phyloP scores from a whole-genome alignment of 345 rosid genomes.

The Aquilaria yunnanensis region DNA sequence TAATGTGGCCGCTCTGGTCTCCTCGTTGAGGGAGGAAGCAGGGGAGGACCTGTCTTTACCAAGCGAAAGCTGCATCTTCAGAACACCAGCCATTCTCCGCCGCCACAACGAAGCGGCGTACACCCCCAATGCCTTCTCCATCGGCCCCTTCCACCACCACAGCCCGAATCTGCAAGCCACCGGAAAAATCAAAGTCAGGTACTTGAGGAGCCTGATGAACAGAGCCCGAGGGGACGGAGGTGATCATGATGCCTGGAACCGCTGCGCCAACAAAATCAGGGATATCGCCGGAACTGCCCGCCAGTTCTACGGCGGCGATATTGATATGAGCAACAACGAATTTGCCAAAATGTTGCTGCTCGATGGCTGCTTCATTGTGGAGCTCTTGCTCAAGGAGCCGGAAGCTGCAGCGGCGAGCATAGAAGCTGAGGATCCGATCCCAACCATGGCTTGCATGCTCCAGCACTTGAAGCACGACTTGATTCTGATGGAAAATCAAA shows the following conservation, averaged over 20 bases:
- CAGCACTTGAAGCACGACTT: constrained; percentile 3
- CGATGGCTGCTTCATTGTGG: constrained; percentile 3
- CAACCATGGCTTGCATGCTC: constrained; percentile 3
- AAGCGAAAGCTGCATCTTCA: constrained; percentile 15
- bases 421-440: neutral
- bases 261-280: neutral
- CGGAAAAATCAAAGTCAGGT: constrained; percentile 12
- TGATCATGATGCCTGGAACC: neutral
- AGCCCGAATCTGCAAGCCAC: neutral
- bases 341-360: neutral
- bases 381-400: neutral
- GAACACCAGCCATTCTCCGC: constrained; percentile 10
- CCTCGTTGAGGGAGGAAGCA: constrained; percentile 9
- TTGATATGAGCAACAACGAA: neutral
- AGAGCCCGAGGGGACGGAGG: neutral
- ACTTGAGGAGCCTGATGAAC: constrained; percentile 8
- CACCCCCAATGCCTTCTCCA: constrained; percentile 17
- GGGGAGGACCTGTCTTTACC: constrained; percentile 1
- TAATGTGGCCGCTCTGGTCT: neutral
- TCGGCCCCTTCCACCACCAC: constrained; percentile 21
- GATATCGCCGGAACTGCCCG: constrained; percentile 15
- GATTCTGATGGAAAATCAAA: constrained; percentile 8
- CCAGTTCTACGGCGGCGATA: constrained; percentile 8
- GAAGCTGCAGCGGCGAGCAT: neutral
- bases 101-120: constrained; percentile 18